Conservation (phyloP, 352 stramenopile genomes). For the Paralagenidium karlingii region DNA sequence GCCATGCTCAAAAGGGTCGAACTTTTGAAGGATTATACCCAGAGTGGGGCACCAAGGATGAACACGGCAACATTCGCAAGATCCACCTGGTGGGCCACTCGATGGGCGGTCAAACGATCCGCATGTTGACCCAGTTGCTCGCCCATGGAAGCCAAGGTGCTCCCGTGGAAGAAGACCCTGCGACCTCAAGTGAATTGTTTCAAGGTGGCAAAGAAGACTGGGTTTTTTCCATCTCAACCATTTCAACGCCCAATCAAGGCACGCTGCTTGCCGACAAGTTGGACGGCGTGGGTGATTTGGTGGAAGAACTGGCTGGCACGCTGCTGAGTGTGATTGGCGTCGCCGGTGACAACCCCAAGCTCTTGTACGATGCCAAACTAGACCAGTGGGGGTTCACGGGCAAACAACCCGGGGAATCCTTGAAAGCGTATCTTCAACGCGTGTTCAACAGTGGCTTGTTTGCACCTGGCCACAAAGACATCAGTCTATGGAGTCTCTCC, state of each 20-base stretch:
- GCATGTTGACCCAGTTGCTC: constrained; percentile 10
- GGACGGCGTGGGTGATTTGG: not conserved
- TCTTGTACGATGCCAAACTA: constrained; percentile 1
- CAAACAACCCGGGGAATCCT: too few relatives aligned
- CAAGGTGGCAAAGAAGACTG: constrained; percentile 35
- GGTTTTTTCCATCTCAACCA: constrained; percentile 56
- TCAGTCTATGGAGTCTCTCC: constrained; percentile 29
- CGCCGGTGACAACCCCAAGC: too few relatives aligned
- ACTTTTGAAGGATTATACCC: constrained; percentile 10
- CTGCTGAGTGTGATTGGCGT: not conserved
- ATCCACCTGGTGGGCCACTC: constrained; percentile 14
- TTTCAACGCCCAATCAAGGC: constrained; percentile 47
- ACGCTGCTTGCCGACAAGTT: constrained; percentile 33
- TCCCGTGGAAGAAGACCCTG: constrained; percentile 13
- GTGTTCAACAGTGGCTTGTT: not conserved
- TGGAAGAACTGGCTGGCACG: too few relatives aligned
- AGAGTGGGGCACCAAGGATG: constrained; percentile 8
- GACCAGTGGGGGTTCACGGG: constrained; percentile 4
- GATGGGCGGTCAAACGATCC: constrained; percentile 12
- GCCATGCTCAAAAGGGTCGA: constrained; percentile 5
- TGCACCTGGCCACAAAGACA: not conserved
- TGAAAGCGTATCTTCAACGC: not conserved
- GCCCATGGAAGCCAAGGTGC: constrained; percentile 17
- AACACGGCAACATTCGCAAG: constrained; percentile 8
- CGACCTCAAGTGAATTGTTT: constrained; percentile 28